phyloP scores from a whole-genome alignment of 2,329 filamentous ascomycete species.

The Boeremia exigua region DNA sequence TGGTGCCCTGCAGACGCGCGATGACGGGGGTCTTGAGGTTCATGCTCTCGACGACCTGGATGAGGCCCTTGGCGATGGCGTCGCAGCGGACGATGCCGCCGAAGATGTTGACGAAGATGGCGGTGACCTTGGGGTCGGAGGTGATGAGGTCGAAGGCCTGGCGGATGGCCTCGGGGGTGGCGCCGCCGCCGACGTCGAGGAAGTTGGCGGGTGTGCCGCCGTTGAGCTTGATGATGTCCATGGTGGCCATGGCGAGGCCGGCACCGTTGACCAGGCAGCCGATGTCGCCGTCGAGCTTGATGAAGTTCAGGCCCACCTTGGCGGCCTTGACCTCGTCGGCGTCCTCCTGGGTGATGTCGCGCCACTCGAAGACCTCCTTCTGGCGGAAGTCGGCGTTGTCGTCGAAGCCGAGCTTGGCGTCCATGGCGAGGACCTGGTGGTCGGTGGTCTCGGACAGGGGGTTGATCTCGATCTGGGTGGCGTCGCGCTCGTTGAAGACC shows the following conservation, averaged over 20 bases:
- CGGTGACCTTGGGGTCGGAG: constrained; percentile 95
- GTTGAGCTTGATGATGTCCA: constrained; percentile 99
- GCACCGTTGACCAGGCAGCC: constrained; percentile 99
- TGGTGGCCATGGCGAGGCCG: constrained; percentile 98
- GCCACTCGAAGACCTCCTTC: constrained; percentile 92
- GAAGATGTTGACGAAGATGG: constrained; percentile 99
- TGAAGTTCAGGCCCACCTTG: constrained; percentile 95
- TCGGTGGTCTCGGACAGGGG: constrained; percentile 97
- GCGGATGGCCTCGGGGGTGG: constrained; percentile 94
- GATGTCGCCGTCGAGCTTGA: constrained; percentile 99
- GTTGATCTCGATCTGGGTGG: constrained; percentile 99
- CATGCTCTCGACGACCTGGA: constrained; percentile 92
- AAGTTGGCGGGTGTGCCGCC: constrained; percentile 97
- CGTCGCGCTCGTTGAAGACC: constrained; percentile 98
- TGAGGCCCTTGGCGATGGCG: constrained; percentile 93
- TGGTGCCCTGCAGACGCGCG: constrained; percentile 95
- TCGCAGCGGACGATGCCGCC: constrained; percentile 98
- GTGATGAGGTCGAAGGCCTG: constrained; percentile 99
- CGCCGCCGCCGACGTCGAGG: constrained; percentile 96
- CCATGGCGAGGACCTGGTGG: constrained; percentile 98
- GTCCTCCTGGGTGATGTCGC: constrained; percentile 95
- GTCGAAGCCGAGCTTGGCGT: constrained; percentile 98
- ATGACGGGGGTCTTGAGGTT: constrained; percentile 97
- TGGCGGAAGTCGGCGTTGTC: constrained; percentile 99
- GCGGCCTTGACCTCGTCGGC: constrained; percentile 96